phyloP scores from a whole-genome alignment of 805 yeast species.

The Ogataea populi-albae region DNA sequence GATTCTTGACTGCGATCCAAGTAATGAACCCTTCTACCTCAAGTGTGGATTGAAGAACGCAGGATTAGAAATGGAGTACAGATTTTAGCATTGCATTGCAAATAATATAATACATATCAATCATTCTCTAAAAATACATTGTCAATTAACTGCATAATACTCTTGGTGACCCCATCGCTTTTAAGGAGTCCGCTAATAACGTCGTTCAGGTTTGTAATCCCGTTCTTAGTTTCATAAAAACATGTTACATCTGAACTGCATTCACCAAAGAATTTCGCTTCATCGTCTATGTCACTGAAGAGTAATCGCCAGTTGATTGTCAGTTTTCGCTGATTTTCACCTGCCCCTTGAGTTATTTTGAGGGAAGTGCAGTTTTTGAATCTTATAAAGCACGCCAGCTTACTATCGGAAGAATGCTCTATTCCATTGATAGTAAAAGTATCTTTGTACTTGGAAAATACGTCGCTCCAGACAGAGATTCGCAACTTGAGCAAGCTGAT shows the following conservation, averaged over 20 bases:
- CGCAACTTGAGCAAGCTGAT: constrained; percentile 19
- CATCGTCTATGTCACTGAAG: constrained; percentile 7
- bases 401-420: constrained; percentile 2
- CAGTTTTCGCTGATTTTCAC: background rate
- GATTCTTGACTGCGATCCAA: constrained; percentile 83
- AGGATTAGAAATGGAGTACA: constrained; percentile 66
- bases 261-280: constrained; percentile 16
- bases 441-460: constrained; percentile 15
- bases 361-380: constrained; percentile 11
- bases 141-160: constrained; percentile 14
- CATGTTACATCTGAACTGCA: constrained; percentile 16
- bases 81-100: constrained; percentile 29
- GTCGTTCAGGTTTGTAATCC: constrained; percentile 12
- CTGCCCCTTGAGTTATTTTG: constrained; percentile 5
- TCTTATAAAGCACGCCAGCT: constrained; percentile 7
- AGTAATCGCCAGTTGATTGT: constrained; percentile 14
- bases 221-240: constrained; percentile 2
- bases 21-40: constrained; percentile 80
- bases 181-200: constrained; percentile 17
- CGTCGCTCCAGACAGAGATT: constrained; percentile 18
- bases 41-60: constrained; percentile 74
- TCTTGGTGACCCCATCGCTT: constrained; percentile 18
- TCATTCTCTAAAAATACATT: constrained; percentile 6
- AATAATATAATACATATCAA: constrained; percentile 2
- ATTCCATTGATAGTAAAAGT: constrained; percentile 17